A percentile compares a stretch with the other conserved stretches of the same genome.
Evolutionary conservation across 2,329 filamentous ascomycete genomes (phyloP).

Genomic region (Aspergillus sp.): DNA sequence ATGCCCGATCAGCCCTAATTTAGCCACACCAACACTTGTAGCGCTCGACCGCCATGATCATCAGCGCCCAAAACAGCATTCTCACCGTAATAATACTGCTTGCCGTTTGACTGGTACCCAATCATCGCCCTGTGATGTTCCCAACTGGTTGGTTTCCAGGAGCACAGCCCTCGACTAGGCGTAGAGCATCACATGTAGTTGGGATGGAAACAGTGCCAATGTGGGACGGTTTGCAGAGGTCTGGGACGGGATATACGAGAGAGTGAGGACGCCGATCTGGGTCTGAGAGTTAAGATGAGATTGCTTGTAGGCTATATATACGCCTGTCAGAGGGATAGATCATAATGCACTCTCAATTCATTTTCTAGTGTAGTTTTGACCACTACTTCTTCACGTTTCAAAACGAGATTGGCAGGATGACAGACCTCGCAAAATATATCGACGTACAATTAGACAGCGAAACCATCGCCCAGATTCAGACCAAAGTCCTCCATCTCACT

Average conservation of each 20-base stretch:
- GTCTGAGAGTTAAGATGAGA: too few species aligned
- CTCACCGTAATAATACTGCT: constrained; percentile 1
- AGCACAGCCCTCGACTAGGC: background rate
- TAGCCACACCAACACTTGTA: constrained; percentile 1
- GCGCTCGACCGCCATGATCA: background rate
- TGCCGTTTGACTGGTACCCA: background rate
- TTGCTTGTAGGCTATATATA: too few species aligned
- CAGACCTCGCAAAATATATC: background rate
- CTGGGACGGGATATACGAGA: too few species aligned
- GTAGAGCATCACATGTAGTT: constrained; percentile 1
- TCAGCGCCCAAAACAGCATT: background rate
- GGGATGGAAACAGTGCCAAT: background rate
- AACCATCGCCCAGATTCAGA: constrained; percentile 7
- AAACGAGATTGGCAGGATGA: background rate
- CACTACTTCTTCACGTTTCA: background rate
- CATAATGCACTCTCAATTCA: too few species aligned
- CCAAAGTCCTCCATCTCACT: constrained; percentile 16
- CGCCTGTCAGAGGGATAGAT: too few species aligned
- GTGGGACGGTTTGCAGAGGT: too few species aligned
- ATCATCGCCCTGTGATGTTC: background rate
- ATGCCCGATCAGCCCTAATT: background rate
- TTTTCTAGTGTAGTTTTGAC: too few species aligned
- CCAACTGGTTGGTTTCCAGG: constrained; percentile 2
- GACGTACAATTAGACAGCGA: constrained; percentile 8
- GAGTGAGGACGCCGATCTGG: too few species aligned